Evolutionary conservation across 2,329 filamentous ascomycete species (phyloP).

Genomic region (Pyrenophora teres): DNA sequence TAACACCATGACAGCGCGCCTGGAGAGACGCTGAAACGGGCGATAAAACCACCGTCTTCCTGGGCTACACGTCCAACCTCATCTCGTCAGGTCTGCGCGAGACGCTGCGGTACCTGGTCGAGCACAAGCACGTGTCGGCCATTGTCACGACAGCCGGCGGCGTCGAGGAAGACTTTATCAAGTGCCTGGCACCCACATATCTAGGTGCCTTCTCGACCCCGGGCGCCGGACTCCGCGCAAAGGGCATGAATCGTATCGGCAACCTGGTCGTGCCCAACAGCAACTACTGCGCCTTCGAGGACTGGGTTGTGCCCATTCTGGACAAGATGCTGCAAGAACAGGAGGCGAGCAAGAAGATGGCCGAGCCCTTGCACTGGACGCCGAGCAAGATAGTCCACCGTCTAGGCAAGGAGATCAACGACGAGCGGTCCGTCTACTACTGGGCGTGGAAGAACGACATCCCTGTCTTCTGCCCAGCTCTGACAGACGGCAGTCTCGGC

Average conservation of each 20-base stretch:
- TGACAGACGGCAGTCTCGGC: slow-evolving; percentile 92
- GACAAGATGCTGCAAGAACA: slow-evolving; percentile 93
- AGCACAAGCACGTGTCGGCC: slow-evolving; percentile 89
- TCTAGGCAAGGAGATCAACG: slow-evolving; percentile 90
- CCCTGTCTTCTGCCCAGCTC: slow-evolving; percentile 92
- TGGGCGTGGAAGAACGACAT: slow-evolving; percentile 98
- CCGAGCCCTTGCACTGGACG: slow-evolving; percentile 82
- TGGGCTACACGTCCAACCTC: slow-evolving; percentile 96
- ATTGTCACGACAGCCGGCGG: slow-evolving; percentile 96
- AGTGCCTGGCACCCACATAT: slow-evolving; percentile 93
- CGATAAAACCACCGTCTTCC: slow-evolving; percentile 86
- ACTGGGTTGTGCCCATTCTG: slow-evolving; percentile 96
- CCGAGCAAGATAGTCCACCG: slow-evolving; percentile 89
- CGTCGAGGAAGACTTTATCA: slow-evolving; percentile 97
- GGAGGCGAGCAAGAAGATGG: slow-evolving; percentile 72
- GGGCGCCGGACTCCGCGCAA: slow-evolving; percentile 77
- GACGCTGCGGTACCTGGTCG: slow-evolving; percentile 86
- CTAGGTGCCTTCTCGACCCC: slow-evolving; percentile 81
- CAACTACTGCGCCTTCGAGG: slow-evolving; percentile 97
- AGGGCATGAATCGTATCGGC: slow-evolving; percentile 93
- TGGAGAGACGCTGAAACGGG: slow-evolving; percentile 82
- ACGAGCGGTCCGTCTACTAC: slow-evolving; percentile 90
- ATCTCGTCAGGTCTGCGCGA: slow-evolving; percentile 95
- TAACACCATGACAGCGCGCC: slow-evolving; percentile 61
- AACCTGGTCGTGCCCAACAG: slow-evolving; percentile 95